Conservation (phyloP, 1,284 basidiomycete species). For the Schizopora paradoxa region DNA sequence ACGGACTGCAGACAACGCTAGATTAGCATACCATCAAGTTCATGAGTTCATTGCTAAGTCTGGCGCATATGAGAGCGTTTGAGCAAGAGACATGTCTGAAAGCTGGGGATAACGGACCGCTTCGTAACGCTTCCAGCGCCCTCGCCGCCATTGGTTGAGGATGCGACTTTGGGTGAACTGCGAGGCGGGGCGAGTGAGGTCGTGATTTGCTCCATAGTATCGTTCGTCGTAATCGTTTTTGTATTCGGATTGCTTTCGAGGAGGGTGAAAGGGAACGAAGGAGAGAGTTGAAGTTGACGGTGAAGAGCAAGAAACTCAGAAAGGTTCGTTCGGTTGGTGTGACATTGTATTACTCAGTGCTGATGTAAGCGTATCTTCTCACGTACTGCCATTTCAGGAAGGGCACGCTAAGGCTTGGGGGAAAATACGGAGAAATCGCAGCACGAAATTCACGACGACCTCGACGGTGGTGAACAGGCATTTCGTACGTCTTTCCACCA, state of each 20-base stretch:
- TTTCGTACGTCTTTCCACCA: no score
- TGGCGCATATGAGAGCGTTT: conserved; percentile 24
- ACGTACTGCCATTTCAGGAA: no score
- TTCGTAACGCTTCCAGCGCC: conserved; percentile 73
- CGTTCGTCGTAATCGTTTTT: no score
- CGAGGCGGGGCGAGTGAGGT: conserved; percentile 57
- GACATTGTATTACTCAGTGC: no score
- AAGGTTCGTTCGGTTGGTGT: no score
- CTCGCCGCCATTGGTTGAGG: conserved; percentile 46
- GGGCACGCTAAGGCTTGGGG: no score
- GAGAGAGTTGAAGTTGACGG: conserved; percentile 2
- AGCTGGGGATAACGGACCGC: conserved; percentile 41
- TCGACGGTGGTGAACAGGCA: no score
- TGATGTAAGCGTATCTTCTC: no score
- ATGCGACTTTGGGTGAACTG: conserved; percentile 47
- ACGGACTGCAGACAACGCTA: not conserved
- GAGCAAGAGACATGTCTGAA: conserved; percentile 11
- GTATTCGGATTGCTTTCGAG: conserved; percentile 1
- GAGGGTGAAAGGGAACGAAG: conserved; percentile 3
- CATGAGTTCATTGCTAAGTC: conserved; percentile 78
- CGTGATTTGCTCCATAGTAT: conserved; percentile 66
- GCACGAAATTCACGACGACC: no score
- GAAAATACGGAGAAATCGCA: no score
- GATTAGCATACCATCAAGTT: conserved; percentile 59
- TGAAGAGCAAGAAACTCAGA: conserved; percentile 6